Evolutionary conservation across 768 basidiomycete genomes (phyloP), one percentile per base, ranked within the genome.

Genomic region (Rhodosporidiobolus odoratus): DNA sequence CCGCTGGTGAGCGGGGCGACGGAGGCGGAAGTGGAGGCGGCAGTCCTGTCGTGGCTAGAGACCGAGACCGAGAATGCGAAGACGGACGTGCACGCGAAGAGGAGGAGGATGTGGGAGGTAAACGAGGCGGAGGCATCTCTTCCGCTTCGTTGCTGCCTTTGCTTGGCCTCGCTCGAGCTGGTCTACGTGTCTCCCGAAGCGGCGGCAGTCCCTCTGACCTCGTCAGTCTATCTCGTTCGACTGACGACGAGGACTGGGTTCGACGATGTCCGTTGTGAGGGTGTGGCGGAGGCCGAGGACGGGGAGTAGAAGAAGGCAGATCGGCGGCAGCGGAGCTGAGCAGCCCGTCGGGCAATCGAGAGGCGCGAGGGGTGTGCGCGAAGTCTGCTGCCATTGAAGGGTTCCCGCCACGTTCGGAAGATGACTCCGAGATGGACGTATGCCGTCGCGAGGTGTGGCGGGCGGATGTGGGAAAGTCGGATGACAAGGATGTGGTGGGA

Each of bases 181-280:
- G 47, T 6, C 19, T 47, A n/a, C 35, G 35, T 1, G 35, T 48
- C 43, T 10, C 59, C 34, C 8, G 21, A 1, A 2, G 12, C 12
- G 3, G 40, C 34, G 32, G 1, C 27, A 27, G 15, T 7, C 3
- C 8, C n/a, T 2, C 4, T 1, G 5, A 9, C 40, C 34, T 16
- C 38, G 57, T 27, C 40, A 30, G 30, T 32, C 48, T 13, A 50
- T 13, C 30, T 34, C 47, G 61, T 34, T 37, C n/a, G 27, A 32
- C 21, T 10, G 65, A 19, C 21, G 65, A 59, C 17, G 58, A n/a
- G 4, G 62, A 64, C 48, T 60, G 68, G 1, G 68, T 45, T 9
- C 68, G 48, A 2, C 62, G 62, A 30, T 69, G 68, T 12, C 47
- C 45, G 13, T 0, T 27, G 2, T 50, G 48, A 9, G 48, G 21